Percentiles rank a stretch among this genome's conserved stretches.
Conservation (phyloP, 2,329 filamentous ascomycete species). For the Fusarium sterilihyphosum region DNA sequence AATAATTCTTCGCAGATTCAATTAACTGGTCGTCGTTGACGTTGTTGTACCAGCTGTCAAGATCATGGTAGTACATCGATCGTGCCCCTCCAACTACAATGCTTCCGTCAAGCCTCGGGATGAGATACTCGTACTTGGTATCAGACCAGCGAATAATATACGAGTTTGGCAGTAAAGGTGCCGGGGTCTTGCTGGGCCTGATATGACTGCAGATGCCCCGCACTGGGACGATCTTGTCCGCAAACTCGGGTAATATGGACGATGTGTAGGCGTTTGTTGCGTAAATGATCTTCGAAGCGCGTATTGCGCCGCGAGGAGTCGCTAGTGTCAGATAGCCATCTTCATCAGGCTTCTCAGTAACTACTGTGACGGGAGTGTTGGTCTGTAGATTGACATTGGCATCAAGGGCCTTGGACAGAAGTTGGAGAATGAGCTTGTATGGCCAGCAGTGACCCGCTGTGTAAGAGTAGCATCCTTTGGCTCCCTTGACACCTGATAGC, state of each 20-base stretch:
- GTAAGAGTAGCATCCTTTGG: neutral
- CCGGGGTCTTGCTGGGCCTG: neutral
- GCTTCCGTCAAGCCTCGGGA: neutral
- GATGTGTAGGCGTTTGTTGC: neutral
- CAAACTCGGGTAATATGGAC: neutral
- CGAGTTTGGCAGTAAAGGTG: neutral
- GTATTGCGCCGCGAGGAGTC: neutral
- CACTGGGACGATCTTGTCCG: neutral
- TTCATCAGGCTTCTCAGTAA: neutral
- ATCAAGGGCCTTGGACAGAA: neutral
- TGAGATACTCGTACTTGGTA: neutral
- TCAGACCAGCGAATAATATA: constrained; percentile 6
- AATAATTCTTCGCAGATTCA: constrained; percentile 44
- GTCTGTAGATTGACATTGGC: neutral
- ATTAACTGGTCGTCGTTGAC: neutral
- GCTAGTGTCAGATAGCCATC: neutral
- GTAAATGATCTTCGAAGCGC: neutral
- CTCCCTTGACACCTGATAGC: neutral
- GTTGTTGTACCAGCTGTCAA: neutral
- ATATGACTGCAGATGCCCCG: constrained; percentile 4
- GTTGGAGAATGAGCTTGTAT: neutral
- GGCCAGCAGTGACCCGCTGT: neutral
- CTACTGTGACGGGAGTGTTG: neutral
- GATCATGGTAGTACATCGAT: neutral
- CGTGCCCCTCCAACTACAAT: neutral